Conservation (phyloP, 768 basidiomycete species). For the Termitomyces sp. region DNA sequence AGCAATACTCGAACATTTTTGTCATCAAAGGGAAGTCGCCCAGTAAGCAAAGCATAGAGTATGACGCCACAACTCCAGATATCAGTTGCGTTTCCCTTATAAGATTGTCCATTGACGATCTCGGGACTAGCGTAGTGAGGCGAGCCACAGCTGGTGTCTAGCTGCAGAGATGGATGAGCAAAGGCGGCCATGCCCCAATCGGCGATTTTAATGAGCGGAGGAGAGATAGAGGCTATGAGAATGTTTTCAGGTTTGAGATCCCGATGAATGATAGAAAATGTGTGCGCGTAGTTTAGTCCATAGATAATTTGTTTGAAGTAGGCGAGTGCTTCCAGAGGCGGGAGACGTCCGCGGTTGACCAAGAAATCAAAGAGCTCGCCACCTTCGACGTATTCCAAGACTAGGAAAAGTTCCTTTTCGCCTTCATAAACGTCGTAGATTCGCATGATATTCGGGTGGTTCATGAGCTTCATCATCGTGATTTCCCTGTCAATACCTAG, state of each 20-base stretch:
- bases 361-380: slow-evolving; percentile 97
- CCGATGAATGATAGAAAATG: slow-evolving; percentile 96
- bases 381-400: slow-evolving; percentile 93
- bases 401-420: slow-evolving; percentile 84
- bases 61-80: slow-evolving; percentile 98
- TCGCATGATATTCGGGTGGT: slow-evolving; percentile 94
- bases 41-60: slow-evolving; percentile 85
- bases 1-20: slow-evolving; percentile 76
- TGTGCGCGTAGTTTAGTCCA: slow-evolving; percentile 94
- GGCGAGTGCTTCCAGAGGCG: slow-evolving; percentile 75
- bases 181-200: slow-evolving; percentile 99
- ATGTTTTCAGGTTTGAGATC: slow-evolving; percentile 99
- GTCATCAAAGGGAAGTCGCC: slow-evolving; percentile 92
- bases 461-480: slow-evolving; percentile 99
- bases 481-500: slow-evolving; percentile 93
- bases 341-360: slow-evolving; percentile 82
- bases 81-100: slow-evolving; percentile 87
- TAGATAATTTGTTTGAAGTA: slow-evolving; percentile 97
- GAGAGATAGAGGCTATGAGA: slow-evolving; percentile 77
- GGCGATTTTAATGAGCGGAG: slow-evolving; percentile 89
- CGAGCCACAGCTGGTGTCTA: slow-evolving; percentile 94
- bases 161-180: slow-evolving; percentile 76
- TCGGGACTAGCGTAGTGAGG: slow-evolving; percentile 98
- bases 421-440: slow-evolving; percentile 97
- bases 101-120: slow-evolving; percentile 88